These are phyloP conservation scores for Primulina huaijiensis DNA, from an alignment of 257 asterid species.

Conservation along the genomic window DNA sequence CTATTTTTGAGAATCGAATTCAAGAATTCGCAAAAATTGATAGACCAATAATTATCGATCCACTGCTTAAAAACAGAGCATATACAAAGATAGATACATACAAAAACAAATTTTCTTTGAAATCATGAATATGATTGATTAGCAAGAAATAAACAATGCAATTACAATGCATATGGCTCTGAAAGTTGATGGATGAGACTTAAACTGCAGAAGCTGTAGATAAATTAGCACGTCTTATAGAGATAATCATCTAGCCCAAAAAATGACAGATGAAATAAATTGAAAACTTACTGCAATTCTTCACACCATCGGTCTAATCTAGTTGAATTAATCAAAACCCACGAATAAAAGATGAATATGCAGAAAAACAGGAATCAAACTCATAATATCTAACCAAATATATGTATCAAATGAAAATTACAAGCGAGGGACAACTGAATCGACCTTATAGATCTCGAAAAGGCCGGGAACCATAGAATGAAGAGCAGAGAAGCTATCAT, in stretches of 20 bases:
- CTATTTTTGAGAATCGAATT: too few species aligned
- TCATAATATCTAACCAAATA: neutral
- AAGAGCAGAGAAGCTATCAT: conserved; percentile 43
- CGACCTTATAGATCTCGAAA: conserved; percentile 41
- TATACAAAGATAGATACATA: neutral
- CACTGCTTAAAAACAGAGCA: neutral
- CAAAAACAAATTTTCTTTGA: too few species aligned
- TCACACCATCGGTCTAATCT: too few species aligned
- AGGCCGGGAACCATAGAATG: conserved; percentile 57
- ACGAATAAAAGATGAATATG: neutral
- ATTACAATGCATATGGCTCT: too few species aligned
- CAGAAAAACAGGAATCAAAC: neutral
- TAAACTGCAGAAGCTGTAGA: too few species aligned
- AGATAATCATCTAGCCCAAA: neutral
- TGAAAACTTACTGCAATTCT: too few species aligned
- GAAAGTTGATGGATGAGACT: too few species aligned
- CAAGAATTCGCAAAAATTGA: neutral
- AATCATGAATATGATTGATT: too few species aligned
- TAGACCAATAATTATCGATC: neutral
- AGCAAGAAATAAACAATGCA: too few species aligned
- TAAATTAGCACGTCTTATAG: too few species aligned
- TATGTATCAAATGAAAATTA: too few species aligned
- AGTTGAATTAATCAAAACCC: neutral
- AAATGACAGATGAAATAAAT: too few species aligned
- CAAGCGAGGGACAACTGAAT: neutral